phyloP scores from a whole-genome alignment of 2,329 filamentous ascomycete genomes.

The Talaromyces verruculosus region DNA sequence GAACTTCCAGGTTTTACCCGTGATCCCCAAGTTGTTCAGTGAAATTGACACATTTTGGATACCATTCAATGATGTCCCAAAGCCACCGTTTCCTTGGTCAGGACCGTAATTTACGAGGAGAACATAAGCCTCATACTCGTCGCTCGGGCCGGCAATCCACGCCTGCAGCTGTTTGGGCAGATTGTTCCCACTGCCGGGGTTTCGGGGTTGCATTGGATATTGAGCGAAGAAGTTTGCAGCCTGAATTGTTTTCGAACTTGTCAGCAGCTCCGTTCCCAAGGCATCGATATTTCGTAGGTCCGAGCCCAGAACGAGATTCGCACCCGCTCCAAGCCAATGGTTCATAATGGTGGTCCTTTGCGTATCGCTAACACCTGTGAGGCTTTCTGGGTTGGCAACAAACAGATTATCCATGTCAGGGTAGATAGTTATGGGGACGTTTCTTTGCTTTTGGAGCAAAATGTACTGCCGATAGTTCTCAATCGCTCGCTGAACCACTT shows the following conservation, averaged over 20 bases:
- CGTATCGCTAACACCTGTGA: slow-evolving; percentile 29
- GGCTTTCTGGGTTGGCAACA: slow-evolving; percentile 27
- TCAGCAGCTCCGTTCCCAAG: slow-evolving; percentile 28
- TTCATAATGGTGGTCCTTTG: slow-evolving; percentile 30
- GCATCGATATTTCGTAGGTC: slow-evolving; percentile 29
- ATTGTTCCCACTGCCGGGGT: slow-evolving; percentile 26
- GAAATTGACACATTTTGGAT: slow-evolving; percentile 26
- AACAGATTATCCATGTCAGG: slow-evolving; percentile 34
- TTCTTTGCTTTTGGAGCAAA: slow-evolving; percentile 23
- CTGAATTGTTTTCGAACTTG: slow-evolving; percentile 23
- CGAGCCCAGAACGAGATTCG: slow-evolving; percentile 32
- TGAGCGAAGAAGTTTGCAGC: slow-evolving; percentile 26
- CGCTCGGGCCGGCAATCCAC: slow-evolving; percentile 30
- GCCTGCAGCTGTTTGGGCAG: slow-evolving; percentile 29
- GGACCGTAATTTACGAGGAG: slow-evolving; percentile 31
- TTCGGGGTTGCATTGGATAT: slow-evolving; percentile 31
- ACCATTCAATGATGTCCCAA: slow-evolving; percentile 24
- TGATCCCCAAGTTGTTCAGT: slow-evolving; percentile 26
- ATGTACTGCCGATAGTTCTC: slow-evolving; percentile 34
- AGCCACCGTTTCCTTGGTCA: slow-evolving; percentile 28
- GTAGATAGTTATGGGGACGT: slow-evolving; percentile 26
- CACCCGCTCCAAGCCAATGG: slow-evolving; percentile 34
- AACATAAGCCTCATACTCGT: slow-evolving; percentile 25
- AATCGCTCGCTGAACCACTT: slow-evolving; percentile 30
- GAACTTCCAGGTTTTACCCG: neutral